A percentile compares a stretch with the other conserved stretches of the same genome.
Evolutionary conservation across 768 basidiomycete species (phyloP).

Genomic region (Suillus subluteus): DNA sequence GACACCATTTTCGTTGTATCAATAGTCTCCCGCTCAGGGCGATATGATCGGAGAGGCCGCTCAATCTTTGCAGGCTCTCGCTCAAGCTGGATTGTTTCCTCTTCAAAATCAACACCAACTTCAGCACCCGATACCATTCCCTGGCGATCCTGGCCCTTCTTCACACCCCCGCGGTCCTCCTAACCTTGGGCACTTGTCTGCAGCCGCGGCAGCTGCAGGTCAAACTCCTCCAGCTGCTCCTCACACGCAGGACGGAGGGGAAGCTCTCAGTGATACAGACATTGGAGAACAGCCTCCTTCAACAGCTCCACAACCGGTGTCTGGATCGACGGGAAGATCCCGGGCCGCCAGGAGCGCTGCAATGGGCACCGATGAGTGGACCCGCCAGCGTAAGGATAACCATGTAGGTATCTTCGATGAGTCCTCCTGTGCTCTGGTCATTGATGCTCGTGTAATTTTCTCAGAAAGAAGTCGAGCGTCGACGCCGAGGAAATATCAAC

Average conservation of each 20-base stretch:
- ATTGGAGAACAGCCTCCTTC: conserved; percentile 27
- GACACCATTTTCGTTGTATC: conserved; percentile 3
- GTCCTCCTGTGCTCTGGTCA: not conserved
- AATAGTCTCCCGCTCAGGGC: conserved; percentile 48
- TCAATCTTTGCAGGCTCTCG: conserved; percentile 57
- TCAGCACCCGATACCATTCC: conserved; percentile 27
- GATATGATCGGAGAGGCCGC: conserved; percentile 65
- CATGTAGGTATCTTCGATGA: conserved; percentile 53
- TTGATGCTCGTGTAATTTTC: conserved; percentile 4
- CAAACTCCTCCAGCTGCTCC: conserved; percentile 37
- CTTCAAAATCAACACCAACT: conserved; percentile 36
- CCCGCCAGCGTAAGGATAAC: conserved; percentile 78
- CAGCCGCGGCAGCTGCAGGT: conserved; percentile 46
- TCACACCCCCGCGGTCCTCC: conserved; percentile 73
- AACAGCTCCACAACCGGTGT: conserved; percentile 30
- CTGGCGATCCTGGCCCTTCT: conserved; percentile 69
- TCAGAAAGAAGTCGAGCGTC: conserved; percentile 98
- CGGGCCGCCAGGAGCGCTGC: conserved; percentile 60
- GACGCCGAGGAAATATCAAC: conserved; percentile 94
- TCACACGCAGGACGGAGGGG: conserved; percentile 25
- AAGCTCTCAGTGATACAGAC: conserved; percentile 30
- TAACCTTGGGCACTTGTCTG: conserved; percentile 60
- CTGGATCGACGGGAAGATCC: conserved; percentile 39
- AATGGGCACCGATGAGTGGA: conserved; percentile 81
- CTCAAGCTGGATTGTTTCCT: conserved; percentile 44